Base-by-base conservation (phyloP, 129 eudicot genomes). In the Pulicaria dysenterica region DNA sequence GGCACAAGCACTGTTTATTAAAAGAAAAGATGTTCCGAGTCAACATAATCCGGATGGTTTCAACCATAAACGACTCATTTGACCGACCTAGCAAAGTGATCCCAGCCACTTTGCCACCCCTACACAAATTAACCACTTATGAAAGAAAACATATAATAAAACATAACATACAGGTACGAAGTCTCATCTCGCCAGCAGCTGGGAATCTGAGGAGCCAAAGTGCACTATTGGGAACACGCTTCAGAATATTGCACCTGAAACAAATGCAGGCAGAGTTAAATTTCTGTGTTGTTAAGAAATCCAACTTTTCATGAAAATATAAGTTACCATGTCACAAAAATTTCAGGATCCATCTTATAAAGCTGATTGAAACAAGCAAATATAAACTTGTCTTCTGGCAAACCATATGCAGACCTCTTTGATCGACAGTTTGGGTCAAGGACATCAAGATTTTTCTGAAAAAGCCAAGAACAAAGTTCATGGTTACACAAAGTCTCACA, bases 331-430 rank as follows among this genome's bases (percentile, higher is more conserved):
- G 98, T 90, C 7, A 77, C 82, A 60, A 94, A 84, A 24, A 94
- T 94, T 60, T 94, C 97, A 19, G 98, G 98, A 58, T 94, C 98
- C 88, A 94, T 94, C 86, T 94, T 94, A 80, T 94, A 90, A 56
- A 94, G 93, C 80, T 94, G 98, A 77, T 94, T 94, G 51, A 94
- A 94, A 66, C 96, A 94, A 37, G 86, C 98, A 83, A 94, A 94
- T 50, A 94, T 82, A 41, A 94, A 94, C 76, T 94, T 94, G 83
- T 86, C 88, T 83, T 88, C 95, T 6, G 98, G 97, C 66, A 94
- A 74, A 17, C 97, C 98, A 67, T 94, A 94, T 75, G 89, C 96
- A 68, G 98, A 94, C 38, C 98, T 89, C 82, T 87, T 94, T 34
- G 85, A 91, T 50, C 67, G 86, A 79, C 82, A 78, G 58, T 65